A percentile compares a stretch with the other conserved stretches of the same genome.
phyloP scores from a whole-genome alignment of 768 basidiomycete species.

The Dacryopinax primogenitus region DNA sequence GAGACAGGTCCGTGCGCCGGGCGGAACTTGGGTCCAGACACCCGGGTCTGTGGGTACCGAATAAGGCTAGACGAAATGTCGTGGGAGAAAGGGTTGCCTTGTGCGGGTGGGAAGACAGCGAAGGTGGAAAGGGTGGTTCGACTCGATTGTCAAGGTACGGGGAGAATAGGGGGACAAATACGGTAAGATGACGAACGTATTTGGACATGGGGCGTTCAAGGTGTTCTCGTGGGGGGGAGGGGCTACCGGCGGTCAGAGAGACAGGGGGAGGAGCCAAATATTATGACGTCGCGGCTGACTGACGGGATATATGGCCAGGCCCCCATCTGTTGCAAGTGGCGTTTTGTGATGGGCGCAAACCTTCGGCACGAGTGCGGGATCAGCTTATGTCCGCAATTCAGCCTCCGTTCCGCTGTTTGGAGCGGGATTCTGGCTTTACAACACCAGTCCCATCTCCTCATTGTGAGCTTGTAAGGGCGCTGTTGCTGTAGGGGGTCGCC shows the following conservation, averaged over 20 bases:
- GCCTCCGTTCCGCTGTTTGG: neutral
- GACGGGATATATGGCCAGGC: slow-evolving; percentile 1
- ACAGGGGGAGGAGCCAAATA: neutral
- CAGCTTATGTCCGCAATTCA: slow-evolving; percentile 1
- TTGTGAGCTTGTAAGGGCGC: neutral
- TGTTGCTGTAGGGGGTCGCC: no score
- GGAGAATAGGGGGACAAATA: neutral
- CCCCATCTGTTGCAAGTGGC: neutral
- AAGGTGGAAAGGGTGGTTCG: neutral
- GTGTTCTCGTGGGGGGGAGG: neutral
- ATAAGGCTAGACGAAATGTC: neutral
- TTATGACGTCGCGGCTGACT: neutral
- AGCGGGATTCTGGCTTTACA: no score
- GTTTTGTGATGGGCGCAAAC: neutral
- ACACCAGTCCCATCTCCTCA: neutral
- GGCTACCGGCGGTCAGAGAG: neutral
- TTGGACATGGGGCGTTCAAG: neutral
- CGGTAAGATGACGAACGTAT: neutral
- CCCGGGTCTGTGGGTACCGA: neutral
- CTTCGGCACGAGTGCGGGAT: neutral
- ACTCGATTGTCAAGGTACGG: neutral
- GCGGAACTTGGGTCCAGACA: neutral
- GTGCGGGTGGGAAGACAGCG: neutral
- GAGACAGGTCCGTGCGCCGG: neutral
- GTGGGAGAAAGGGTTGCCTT: neutral